Evolutionary conservation across 2,329 filamentous ascomycete species (phyloP).

Genomic region (Diaporthe citriasiana): DNA sequence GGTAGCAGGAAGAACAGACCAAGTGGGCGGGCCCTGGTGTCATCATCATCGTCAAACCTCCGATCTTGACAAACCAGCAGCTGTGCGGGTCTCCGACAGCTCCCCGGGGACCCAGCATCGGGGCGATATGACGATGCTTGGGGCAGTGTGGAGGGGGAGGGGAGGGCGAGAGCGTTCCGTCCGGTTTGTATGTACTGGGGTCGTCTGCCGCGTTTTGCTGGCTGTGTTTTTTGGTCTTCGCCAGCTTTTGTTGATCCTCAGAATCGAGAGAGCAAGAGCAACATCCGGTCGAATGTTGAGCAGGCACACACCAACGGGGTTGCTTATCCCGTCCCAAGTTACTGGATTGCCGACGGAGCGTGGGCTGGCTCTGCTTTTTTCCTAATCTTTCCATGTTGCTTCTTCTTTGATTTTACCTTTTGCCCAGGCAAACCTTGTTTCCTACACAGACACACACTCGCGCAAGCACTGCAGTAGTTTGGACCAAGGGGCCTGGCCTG

Average conservation of each 20-base stretch:
- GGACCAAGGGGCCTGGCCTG: conserved; percentile 6
- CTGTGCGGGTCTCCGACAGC: conserved; percentile 13
- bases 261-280: not conserved
- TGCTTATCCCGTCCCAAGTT: conserved; percentile 29
- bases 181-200: not conserved
- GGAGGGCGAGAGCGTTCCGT: conserved; percentile 19
- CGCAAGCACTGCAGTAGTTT: conserved; percentile 25
- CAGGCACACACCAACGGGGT: not conserved
- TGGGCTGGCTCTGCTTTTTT: not conserved
- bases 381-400: not conserved
- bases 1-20: not conserved
- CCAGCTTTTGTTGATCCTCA: not conserved
- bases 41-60: conserved; percentile 32
- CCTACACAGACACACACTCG: conserved; percentile 31
- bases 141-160: not conserved
- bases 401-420: conserved; percentile 5
- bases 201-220: not conserved
- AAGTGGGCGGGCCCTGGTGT: conserved; percentile 17
- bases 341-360: conserved; percentile 10
- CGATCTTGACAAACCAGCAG: conserved; percentile 18
- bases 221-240: not conserved
- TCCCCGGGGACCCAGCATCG: conserved; percentile 12
- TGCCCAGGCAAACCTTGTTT: conserved; percentile 25
- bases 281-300: not conserved
- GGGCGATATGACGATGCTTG: conserved; percentile 2